Base-by-base conservation (phyloP, 768 basidiomycete genomes). In the Suillus variegatus region DNA sequence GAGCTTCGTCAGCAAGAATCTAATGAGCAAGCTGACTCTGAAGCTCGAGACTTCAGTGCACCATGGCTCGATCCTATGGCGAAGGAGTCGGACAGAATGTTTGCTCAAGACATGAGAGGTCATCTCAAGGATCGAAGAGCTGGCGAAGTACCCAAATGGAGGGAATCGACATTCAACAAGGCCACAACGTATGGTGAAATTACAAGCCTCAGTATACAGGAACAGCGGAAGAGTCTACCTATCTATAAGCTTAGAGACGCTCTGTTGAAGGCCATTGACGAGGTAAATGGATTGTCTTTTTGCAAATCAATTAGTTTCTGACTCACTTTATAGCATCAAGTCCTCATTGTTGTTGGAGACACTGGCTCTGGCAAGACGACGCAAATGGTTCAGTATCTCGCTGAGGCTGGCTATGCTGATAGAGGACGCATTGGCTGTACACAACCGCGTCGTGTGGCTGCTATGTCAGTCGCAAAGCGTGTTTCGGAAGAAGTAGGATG, bases 51-150 rank as follows among this genome's bases (percentile, higher is more conserved):
- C 80, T 93, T 99, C 77, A 95, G 86, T 71, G 91, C 94, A 54
- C 96, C 97, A 5, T 99, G 97, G 97, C 81, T 98, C 25, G 97
- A 99, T 77, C 97, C 97, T 20, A 97, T 99, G 95, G 91, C 96
- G 14, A 90, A 90, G 70, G 89, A 91, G 4, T 74, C 85, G 0
- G 97, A 99, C 51, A 90, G 86, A 70, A 79, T 94, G 56, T 99
- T 99, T 73, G 97, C 97, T 3, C 94, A 97, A 71, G 97, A 99
- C 77, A 76, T 97, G 69, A 84, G 95, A 60, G 90, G 92, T 20
- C 86, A 90, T 70, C 74, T 94, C 36, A 87, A 89, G 68, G 93
- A 94, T 20, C 92, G 94, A 77, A 91, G 90, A 75, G 88, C 92
- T 6, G 85, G 87, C 12, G 91, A 94, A 68, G 84, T 90, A 35